phyloP scores from a whole-genome alignment of 768 basidiomycete species.

The Suillus tomentosus region DNA sequence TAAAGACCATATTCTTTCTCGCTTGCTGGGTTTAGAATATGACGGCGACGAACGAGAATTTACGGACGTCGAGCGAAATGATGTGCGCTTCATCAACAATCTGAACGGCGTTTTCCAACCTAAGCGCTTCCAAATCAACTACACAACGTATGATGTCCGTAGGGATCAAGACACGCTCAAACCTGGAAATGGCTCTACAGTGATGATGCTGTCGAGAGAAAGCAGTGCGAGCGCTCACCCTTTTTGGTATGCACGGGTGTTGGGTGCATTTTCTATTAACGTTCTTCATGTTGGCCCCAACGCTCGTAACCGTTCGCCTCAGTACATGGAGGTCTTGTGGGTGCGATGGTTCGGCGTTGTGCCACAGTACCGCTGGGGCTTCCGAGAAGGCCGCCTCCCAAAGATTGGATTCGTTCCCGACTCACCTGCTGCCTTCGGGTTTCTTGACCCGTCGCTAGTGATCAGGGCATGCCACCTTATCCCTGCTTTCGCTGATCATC shows the following conservation, averaged over 20 bases:
- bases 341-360: neutral
- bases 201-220: neutral
- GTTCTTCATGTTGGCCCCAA: neutral
- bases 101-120: too few species aligned
- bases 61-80: too few species aligned
- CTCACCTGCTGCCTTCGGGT: neutral
- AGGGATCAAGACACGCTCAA: neutral
- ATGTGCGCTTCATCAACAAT: too few species aligned
- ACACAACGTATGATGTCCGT: neutral
- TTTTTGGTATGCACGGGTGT: neutral
- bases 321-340: neutral
- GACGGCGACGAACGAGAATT: too few species aligned
- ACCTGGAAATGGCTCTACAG: neutral
- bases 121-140: too few species aligned
- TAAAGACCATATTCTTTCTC: too few species aligned
- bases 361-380: neutral
- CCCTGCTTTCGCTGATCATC: neutral
- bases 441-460: neutral
- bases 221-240: neutral
- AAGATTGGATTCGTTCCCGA: neutral
- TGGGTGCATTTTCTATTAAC: neutral
- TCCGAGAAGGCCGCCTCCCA: neutral
- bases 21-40: too few species aligned
- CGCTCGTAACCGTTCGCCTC: neutral
- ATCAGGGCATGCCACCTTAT: neutral